Evolutionary conservation across 805 yeast species (phyloP), one percentile per base, ranked within the genome.

Genomic region (Pichia gijzeniarum): DNA sequence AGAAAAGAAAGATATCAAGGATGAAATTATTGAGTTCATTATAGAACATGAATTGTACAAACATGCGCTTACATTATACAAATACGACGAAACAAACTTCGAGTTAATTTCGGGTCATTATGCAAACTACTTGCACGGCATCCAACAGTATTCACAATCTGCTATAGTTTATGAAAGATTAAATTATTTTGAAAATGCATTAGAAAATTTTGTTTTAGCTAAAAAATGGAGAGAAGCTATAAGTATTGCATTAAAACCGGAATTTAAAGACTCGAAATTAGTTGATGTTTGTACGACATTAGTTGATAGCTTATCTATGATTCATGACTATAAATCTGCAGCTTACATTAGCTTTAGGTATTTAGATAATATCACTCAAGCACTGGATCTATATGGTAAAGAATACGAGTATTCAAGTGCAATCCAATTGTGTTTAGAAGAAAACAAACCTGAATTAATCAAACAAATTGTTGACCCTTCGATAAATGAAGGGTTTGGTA

Each of bases 211-310:
- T 58, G 70, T 80, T 12, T 60, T 70, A 39, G 91, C 83, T 9
- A 83, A 82, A 54, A 79, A 73, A 53, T 93, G 98, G 98, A 76
- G 74, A 52, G 95, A 87, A 58, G 95, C 97, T 0, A 60, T 93
- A 34, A 54, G 88, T 0, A 66, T 87, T 43, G 76, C 80, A 1
- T 67, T 71, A 28, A 60, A 56, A 25, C 57, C 71, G 3, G 68
- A 66, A 28, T 66, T 69, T 44, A 64, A 65, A 4, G 46, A 47
- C 4, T 71, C 67, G 1, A 57, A 69, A 38, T 56, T 75, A 14
- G 52, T 53, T 7, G 76, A 70, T 1, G 68, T 77, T 17, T 82
- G 87, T 7, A 80, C 75, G 32, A 72, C 75, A 44, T 71, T 93
- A 47, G 80, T 85, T 12, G 65, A 72, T 1, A 62, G 77, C 2